Conservation (phyloP, 1,284 basidiomycete genomes). For the Cutaneotrichosporon sp. region DNA sequence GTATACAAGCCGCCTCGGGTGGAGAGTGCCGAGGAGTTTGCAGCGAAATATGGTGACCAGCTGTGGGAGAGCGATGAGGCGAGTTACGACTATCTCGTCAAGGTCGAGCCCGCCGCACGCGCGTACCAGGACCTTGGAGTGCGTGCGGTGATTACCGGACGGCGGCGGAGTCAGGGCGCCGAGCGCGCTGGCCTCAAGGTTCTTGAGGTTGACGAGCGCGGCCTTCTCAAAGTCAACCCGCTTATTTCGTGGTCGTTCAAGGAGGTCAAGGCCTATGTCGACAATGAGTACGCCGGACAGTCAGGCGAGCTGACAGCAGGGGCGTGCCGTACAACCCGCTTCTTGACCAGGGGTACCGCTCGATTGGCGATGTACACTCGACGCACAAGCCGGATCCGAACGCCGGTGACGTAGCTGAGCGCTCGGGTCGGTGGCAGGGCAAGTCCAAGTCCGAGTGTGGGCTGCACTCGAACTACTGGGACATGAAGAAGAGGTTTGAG, state of each 20-base stretch:
- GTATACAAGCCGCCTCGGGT: conserved; percentile 78
- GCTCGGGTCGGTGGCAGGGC: conserved; percentile 88
- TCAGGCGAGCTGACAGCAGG: conserved; percentile 34
- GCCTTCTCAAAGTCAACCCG: conserved; percentile 92
- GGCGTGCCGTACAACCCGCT: conserved; percentile 86
- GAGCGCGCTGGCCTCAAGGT: conserved; percentile 79
- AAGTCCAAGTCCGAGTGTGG: conserved; percentile 93
- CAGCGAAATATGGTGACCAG: conserved; percentile 72
- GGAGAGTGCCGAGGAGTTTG: conserved; percentile 70
- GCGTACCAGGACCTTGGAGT: conserved; percentile 82
- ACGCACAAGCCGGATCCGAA: conserved; percentile 65
- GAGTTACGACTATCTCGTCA: conserved; percentile 88
- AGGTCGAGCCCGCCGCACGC: conserved; percentile 90
- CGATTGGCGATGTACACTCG: conserved; percentile 96
- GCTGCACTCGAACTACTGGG: conserved; percentile 81
- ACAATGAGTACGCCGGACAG: conserved; percentile 59
- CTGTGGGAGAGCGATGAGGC: conserved; percentile 89
- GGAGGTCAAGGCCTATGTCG: conserved; percentile 82
- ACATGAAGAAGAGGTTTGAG: conserved; percentile 54
- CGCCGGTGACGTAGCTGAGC: conserved; percentile 66
- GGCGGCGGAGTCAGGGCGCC: conserved; percentile 86
- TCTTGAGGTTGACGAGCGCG: conserved; percentile 87
- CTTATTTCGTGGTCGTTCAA: conserved; percentile 86
- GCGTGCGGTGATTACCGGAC: conserved; percentile 87
- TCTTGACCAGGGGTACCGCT: conserved; percentile 86